These are phyloP conservation scores for Podaxis sp. DNA, from an alignment of 768 basidiomycete genomes.

Conservation along the genomic window DNA sequence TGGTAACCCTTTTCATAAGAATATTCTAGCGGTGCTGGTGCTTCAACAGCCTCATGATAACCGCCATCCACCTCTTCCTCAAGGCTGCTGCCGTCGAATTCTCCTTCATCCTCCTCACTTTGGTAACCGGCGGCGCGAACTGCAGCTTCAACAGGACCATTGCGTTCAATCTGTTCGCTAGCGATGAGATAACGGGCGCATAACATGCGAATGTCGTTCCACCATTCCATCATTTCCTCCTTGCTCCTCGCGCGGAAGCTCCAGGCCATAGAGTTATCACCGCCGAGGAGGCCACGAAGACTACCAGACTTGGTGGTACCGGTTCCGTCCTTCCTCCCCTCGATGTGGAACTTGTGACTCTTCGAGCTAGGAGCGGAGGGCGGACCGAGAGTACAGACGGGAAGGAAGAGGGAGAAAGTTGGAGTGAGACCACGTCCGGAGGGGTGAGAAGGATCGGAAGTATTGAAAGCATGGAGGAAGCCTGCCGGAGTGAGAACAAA, in stretches of 20 bases:
- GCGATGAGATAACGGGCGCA: constrained; percentile 93
- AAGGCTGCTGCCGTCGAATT: constrained; percentile 21
- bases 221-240: constrained; percentile 99
- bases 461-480: constrained; percentile 88
- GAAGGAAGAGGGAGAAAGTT: constrained; percentile 85
- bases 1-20: background rate
- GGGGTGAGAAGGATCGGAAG: constrained; percentile 61
- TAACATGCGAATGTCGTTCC: constrained; percentile 95
- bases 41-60: constrained; percentile 30
- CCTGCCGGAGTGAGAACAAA: constrained; percentile 95
- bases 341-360: constrained; percentile 96
- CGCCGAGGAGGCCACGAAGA: constrained; percentile 25
- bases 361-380: constrained; percentile 63
- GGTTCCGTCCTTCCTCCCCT: constrained; percentile 79
- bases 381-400: constrained; percentile 93
- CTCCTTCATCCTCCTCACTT: constrained; percentile 73
- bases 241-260: constrained; percentile 84
- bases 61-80: constrained; percentile 35
- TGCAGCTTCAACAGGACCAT: constrained; percentile 89
- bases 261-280: constrained; percentile 60
- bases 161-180: constrained; percentile 88
- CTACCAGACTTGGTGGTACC: constrained; percentile 55
- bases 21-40: constrained; percentile 3
- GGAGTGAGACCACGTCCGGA: constrained; percentile 46
- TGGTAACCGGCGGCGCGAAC: constrained; percentile 85